phyloP scores from a whole-genome alignment of 192 early-diverging fungal genomes.

The Coemansia sp. region DNA sequence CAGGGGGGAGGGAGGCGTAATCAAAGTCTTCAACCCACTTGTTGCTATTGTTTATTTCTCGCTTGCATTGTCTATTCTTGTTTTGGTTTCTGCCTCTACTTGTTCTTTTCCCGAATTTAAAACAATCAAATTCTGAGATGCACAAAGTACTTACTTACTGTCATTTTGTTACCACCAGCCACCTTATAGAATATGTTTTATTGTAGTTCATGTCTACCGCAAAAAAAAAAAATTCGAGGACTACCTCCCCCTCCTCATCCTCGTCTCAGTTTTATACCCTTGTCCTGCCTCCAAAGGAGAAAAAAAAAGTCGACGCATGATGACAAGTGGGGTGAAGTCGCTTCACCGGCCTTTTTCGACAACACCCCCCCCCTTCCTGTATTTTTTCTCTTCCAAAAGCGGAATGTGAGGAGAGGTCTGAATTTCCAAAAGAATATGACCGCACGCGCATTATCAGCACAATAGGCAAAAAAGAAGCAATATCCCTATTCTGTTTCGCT shows the following conservation, averaged over 20 bases:
- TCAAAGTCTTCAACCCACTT: background rate
- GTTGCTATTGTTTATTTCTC: too few species aligned
- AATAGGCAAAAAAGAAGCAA: background rate
- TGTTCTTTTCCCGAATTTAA: background rate
- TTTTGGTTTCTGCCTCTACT: background rate
- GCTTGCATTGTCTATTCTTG: background rate
- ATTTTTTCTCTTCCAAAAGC: conserved; percentile 3
- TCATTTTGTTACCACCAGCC: background rate
- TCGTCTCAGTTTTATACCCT: background rate
- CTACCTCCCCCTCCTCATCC: too few species aligned
- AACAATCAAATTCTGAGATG: background rate
- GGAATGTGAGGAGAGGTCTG: conserved; percentile 7
- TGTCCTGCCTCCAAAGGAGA: background rate
- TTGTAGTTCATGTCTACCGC: too few species aligned
- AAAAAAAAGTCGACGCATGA: background rate
- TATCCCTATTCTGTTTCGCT: conserved; percentile 8
- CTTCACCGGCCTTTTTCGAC: background rate
- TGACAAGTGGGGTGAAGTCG: background rate
- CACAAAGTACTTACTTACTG: conserved; percentile 5
- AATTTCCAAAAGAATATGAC: conserved; percentile 3
- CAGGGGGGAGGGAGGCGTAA: background rate
- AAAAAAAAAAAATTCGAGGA: too few species aligned
- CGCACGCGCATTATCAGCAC: conserved; percentile 2
- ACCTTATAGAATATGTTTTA: background rate
- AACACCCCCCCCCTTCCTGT: background rate